phyloP scores from a whole-genome alignment of 1,139 yeast species.

The Candida glucosophila region DNA sequence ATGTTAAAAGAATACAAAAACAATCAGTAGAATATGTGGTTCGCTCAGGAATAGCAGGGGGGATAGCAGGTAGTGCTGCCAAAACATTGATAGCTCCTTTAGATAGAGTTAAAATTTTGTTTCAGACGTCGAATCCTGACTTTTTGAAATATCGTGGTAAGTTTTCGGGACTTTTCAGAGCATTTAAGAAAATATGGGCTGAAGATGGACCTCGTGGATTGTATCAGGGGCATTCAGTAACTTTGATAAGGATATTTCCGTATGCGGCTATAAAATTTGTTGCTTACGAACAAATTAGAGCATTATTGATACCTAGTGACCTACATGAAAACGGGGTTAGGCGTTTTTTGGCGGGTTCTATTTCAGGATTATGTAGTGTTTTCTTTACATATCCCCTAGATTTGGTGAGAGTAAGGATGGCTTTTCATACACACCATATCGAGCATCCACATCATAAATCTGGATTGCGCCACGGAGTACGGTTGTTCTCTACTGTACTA shows the following conservation, averaged over 20 bases:
- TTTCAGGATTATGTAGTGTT: constrained; percentile 82
- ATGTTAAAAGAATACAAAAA: constrained; percentile 32
- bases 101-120: constrained; percentile 87
- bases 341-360: constrained; percentile 80
- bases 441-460: constrained; percentile 5
- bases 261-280: constrained; percentile 96
- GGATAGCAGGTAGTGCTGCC: constrained; percentile 91
- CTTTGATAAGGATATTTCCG: constrained; percentile 84
- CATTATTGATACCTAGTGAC: constrained; percentile 66
- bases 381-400: constrained; percentile 90
- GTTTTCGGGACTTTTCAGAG: constrained; percentile 64
- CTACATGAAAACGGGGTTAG: constrained; percentile 71
- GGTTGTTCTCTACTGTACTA: constrained; percentile 43
- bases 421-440: constrained; percentile 56
- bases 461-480: constrained; percentile 34
- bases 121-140: constrained; percentile 92
- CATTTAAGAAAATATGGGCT: constrained; percentile 57
- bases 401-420: constrained; percentile 80
- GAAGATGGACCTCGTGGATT: constrained; percentile 77
- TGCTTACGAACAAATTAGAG: constrained; percentile 90
- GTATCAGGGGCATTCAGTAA: constrained; percentile 93
- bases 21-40: constrained; percentile 71
- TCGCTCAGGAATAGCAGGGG: constrained; percentile 89
- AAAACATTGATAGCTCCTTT: constrained; percentile 92
- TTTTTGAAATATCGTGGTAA: constrained; percentile 76